Percentiles rank a stretch among this genome's conserved stretches.
Evolutionary conservation across 108 stramenopile species (phyloP).

Genomic region (Cyclotella sp.): DNA sequence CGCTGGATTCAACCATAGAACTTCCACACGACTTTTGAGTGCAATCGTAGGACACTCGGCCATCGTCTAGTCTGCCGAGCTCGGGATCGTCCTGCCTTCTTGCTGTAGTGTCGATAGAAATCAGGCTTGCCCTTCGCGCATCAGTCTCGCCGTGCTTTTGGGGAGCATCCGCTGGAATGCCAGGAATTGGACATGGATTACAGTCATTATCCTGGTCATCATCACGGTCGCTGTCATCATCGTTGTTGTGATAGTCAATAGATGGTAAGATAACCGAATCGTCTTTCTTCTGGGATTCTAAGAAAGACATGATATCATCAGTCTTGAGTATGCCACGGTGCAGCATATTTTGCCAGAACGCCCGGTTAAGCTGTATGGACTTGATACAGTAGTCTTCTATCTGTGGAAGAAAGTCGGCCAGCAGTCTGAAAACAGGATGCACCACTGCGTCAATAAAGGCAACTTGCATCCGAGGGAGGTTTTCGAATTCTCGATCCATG

Average conservation of each 20-base stretch:
- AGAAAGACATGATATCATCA: slow-evolving; percentile 38
- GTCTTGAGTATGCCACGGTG: slow-evolving; percentile 43
- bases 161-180: slow-evolving; percentile 52
- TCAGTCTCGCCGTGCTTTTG: slow-evolving; percentile 21
- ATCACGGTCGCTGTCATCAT: not conserved
- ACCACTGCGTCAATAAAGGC: slow-evolving; percentile 61
- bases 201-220: not conserved
- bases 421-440: slow-evolving; percentile 44
- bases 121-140: slow-evolving; percentile 38
- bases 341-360: slow-evolving; percentile 57
- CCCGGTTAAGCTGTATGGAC: slow-evolving; percentile 48
- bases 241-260: not conserved
- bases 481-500: slow-evolving; percentile 54
- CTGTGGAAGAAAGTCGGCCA: slow-evolving; percentile 55
- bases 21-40: slow-evolving; percentile 10
- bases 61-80: slow-evolving; percentile 26
- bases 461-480: slow-evolving; percentile 61
- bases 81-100: slow-evolving; percentile 31
- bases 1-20: slow-evolving; percentile 17
- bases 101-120: slow-evolving; percentile 19
- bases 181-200: slow-evolving; percentile 35
- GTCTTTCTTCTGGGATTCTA: slow-evolving; percentile 29
- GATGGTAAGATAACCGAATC: slow-evolving; percentile 10
- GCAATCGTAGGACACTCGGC: not conserved
- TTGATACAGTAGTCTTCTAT: slow-evolving; percentile 54